Conservation (phyloP, 2,329 filamentous ascomycete species). For the Colletotrichum siamense region DNA sequence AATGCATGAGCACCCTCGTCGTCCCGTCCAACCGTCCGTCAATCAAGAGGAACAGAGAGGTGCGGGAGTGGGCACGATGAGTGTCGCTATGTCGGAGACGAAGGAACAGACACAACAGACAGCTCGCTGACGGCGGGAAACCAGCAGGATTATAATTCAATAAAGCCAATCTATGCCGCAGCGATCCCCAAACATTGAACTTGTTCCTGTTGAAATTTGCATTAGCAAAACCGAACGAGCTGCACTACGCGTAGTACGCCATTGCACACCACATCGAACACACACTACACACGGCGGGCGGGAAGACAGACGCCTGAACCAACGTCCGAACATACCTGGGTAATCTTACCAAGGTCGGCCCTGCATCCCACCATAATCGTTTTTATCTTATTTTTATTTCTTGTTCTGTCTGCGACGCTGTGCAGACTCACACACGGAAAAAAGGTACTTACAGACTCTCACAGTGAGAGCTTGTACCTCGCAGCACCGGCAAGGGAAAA, state of each 20-base stretch:
- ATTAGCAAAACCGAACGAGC: background rate
- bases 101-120: conserved; percentile 14
- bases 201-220: background rate
- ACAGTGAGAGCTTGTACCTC: background rate
- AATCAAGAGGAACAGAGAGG: conserved; percentile 7
- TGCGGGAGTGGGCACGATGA: background rate
- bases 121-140: conserved; percentile 15
- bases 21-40: conserved; percentile 12
- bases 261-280: background rate
- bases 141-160: background rate
- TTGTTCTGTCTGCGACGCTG: background rate
- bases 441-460: background rate
- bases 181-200: background rate
- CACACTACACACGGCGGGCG: background rate
- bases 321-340: conserved; percentile 15
- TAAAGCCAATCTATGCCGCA: conserved; percentile 1
- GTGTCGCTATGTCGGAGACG: background rate
- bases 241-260: background rate
- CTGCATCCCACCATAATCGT: background rate
- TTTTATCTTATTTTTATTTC: background rate
- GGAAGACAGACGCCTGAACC: background rate
- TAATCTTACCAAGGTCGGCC: conserved; percentile 18
- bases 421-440: background rate
- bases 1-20: conserved; percentile 8
- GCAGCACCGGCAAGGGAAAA: background rate